Percentiles rank a stretch among this genome's conserved stretches.
Evolutionary conservation across 2,329 filamentous ascomycete genomes (phyloP).

Genomic region (Aspergillus alliaceus): DNA sequence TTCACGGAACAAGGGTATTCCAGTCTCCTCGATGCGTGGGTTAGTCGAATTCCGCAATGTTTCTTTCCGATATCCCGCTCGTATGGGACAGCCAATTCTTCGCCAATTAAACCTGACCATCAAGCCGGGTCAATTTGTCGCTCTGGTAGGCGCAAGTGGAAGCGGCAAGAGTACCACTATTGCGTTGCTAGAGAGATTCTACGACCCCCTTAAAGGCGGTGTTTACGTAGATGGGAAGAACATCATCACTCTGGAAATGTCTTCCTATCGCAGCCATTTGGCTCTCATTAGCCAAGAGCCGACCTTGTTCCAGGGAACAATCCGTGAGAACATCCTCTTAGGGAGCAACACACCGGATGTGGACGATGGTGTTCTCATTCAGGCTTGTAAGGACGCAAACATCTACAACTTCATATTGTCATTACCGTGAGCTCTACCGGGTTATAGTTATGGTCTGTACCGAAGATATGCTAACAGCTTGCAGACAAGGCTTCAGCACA

Average conservation of each 20-base stretch:
- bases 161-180: constrained; percentile 75
- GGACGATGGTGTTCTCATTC: constrained; percentile 46
- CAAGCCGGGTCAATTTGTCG: constrained; percentile 46
- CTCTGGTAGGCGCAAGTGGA: constrained; percentile 72
- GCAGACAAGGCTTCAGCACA: constrained; percentile 66
- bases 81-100: constrained; percentile 19
- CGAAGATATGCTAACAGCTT: background rate
- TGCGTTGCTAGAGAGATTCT: constrained; percentile 71
- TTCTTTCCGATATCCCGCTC: constrained; percentile 31
- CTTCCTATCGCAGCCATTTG: constrained; percentile 19
- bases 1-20: constrained; percentile 57
- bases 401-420: constrained; percentile 76
- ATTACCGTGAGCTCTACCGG: constrained; percentile 58
- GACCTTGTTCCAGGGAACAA: constrained; percentile 76
- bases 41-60: constrained; percentile 44
- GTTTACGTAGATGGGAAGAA: constrained; percentile 39
- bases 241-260: constrained; percentile 33
- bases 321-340: constrained; percentile 74
- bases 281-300: constrained; percentile 61
- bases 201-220: constrained; percentile 47
- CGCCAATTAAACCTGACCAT: constrained; percentile 26
- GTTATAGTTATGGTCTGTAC: background rate
- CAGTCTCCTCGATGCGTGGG: constrained; percentile 54
- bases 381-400: constrained; percentile 40
- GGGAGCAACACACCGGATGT: constrained; percentile 36